Percentiles rank a stretch among this genome's conserved stretches.
phyloP scores from a whole-genome alignment of 345 rosid genomes.

The Ailanthus altissimus region DNA sequence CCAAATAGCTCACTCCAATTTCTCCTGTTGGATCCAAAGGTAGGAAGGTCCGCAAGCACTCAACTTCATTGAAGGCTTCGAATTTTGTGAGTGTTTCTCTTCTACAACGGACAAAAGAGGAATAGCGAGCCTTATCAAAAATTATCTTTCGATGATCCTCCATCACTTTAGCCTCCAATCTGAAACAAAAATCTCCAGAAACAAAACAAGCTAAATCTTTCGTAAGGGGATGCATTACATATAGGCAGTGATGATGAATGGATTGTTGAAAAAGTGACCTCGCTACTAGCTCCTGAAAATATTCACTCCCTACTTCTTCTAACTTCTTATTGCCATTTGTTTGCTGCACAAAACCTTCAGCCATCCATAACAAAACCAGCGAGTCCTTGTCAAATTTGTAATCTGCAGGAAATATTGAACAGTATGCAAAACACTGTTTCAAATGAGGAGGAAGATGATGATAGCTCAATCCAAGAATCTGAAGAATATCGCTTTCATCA shows the following conservation, averaged over 20 bases:
- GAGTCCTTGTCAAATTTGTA: constrained; percentile 23
- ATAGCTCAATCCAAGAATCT: constrained; percentile 22
- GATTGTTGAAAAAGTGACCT: constrained; percentile 20
- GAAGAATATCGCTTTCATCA: constrained; percentile 20
- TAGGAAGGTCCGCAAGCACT: constrained; percentile 22
- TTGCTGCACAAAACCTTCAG: constrained; percentile 16
- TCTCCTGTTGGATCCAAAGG: constrained; percentile 20
- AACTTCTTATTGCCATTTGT: not conserved
- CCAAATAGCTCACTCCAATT: constrained; percentile 10
- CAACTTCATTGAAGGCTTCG: constrained; percentile 15
- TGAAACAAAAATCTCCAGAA: constrained; percentile 20
- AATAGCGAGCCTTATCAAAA: constrained; percentile 24
- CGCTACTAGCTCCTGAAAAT: constrained; percentile 14
- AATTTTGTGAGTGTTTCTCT: constrained; percentile 8
- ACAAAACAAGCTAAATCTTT: constrained; percentile 23
- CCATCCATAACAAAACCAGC: constrained; percentile 24
- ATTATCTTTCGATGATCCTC: not conserved
- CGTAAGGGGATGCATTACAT: constrained; percentile 25
- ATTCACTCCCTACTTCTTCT: constrained; percentile 20
- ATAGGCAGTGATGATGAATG: not conserved
- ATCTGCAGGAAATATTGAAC: constrained; percentile 28
- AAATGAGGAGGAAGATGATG: constrained; percentile 30
- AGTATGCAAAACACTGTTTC: constrained; percentile 29
- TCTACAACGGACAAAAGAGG: constrained; percentile 10
- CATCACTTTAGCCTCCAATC: not conserved